These are phyloP conservation scores for Xylaria sp. DNA, from an alignment of 495 filamentous ascomycete genomes.

Conservation along the genomic window DNA sequence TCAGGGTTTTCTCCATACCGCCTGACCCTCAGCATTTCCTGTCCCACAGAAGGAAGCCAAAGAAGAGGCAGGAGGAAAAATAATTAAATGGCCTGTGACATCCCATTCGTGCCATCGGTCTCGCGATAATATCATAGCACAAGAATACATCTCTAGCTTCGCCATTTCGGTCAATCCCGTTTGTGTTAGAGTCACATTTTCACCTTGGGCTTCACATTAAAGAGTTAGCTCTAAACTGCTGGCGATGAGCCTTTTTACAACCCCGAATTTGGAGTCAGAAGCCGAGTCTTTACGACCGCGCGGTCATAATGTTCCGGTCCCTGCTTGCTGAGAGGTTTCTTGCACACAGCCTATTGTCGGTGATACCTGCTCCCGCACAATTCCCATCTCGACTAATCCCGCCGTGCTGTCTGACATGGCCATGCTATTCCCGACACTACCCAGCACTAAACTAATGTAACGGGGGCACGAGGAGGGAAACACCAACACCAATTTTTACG, in stretches of 20 bases:
- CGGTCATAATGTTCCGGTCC: not conserved
- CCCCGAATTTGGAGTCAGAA: not conserved
- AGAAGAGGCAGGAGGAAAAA: not conserved
- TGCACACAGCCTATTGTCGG: not conserved
- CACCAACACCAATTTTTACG: not conserved
- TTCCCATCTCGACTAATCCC: slow-evolving; percentile 1
- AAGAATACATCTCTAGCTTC: not conserved
- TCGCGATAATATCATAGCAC: not conserved
- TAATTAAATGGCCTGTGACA: not conserved
- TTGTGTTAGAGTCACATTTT: not conserved
- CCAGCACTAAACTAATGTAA: not conserved
- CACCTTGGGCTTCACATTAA: not conserved
- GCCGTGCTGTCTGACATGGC: not conserved
- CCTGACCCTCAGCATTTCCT: slow-evolving; percentile 2
- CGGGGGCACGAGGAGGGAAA: not conserved
- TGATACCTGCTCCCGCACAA: not conserved
- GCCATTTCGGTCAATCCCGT: slow-evolving; percentile 7
- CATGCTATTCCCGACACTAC: slow-evolving; percentile 22
- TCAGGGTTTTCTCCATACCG: slow-evolving; percentile 3
- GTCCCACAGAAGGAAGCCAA: not conserved
- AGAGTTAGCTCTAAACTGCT: not conserved
- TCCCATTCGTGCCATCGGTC: slow-evolving; percentile 11
- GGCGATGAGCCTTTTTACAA: slow-evolving; percentile 8
- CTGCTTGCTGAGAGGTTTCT: not conserved
- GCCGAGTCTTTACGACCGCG: not conserved